Evolutionary conservation across 192 early-diverging fungal genomes (phyloP).

Genomic region (Coemansia umbellata): DNA sequence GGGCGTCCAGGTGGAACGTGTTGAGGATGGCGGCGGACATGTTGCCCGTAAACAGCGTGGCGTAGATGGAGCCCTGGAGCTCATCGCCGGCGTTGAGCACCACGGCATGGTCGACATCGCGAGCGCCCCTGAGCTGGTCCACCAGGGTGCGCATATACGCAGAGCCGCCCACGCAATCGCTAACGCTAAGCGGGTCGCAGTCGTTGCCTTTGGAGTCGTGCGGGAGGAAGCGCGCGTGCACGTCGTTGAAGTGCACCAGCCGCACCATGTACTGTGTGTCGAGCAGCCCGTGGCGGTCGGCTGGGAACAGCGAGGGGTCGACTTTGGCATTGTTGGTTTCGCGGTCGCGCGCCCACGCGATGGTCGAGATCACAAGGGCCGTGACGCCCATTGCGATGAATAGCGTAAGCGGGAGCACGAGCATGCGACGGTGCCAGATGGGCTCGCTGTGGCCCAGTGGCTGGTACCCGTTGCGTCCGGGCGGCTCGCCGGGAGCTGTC

Average conservation of each 20-base stretch:
- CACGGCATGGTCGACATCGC: conserved; percentile 49
- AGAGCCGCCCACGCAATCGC: conserved; percentile 58
- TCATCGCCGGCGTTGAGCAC: conserved; percentile 78
- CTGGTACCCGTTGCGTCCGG: not conserved
- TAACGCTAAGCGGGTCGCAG: conserved; percentile 35
- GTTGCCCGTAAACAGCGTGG: conserved; percentile 63
- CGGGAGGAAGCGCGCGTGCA: conserved; percentile 51
- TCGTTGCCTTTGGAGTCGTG: conserved; percentile 46
- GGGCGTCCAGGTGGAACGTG: conserved; percentile 57
- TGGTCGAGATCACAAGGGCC: conserved; percentile 8
- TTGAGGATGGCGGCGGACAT: conserved; percentile 61
- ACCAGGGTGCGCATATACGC: conserved; percentile 64
- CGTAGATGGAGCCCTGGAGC: conserved; percentile 61
- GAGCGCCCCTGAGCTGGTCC: conserved; percentile 52
- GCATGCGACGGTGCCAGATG: conserved; percentile 36
- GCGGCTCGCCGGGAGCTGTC: not conserved
- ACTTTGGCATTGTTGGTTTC: conserved; percentile 6
- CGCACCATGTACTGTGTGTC: conserved; percentile 33
- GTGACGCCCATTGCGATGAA: conserved; percentile 18
- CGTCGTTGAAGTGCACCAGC: conserved; percentile 58
- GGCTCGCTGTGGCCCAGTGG: conserved; percentile 18
- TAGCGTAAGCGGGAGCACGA: conserved; percentile 25
- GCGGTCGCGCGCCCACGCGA: conserved; percentile 22
- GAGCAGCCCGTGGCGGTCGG: conserved; percentile 3
- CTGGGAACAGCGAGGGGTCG: conserved; percentile 25